Base-by-base conservation (phyloP, 352 stramenopile species). In the Phytophthora megakarya region DNA sequence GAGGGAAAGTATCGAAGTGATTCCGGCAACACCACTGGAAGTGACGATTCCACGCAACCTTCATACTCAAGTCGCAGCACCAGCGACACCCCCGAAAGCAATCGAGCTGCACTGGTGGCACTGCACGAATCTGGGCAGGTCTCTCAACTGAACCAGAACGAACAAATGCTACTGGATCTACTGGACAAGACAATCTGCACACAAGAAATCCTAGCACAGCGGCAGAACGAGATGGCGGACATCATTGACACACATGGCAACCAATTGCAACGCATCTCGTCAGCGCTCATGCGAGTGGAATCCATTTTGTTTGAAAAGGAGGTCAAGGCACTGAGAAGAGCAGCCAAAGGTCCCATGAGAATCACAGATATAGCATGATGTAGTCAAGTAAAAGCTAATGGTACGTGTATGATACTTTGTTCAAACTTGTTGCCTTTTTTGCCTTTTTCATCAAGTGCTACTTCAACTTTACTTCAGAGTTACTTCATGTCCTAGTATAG, bases 121-220 rank as follows among this genome's bases (percentile, higher is more conserved):
- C 21, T 65, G 10, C 68, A 72, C 28, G 47, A 80, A 25, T 52
- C 72, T 10, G 56, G 32, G 1, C 61, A 81, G n/a, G 46, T 54
- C 0, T 79, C 73, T 4, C 62, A 70, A 37, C 57, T 88, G 22
- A 89, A 92, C 50, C 58, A 80, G 48, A 88, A 89, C 30, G 78
- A 89, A 49, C 80, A 82, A 56, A 77, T 89, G 74, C 79, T 93
- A 67, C 67, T 90, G 50, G 80, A 90, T 38, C 62, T 93, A 30
- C 69, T 93, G 23, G 81, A 90, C 68, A 86, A 87, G 57, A 93
- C 84, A 16, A 91, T 93, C 55, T 81, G 70, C 21, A 93, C 84
- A 3, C 84, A 93, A 47, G 80, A 90, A 52, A 78, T 93, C 43
- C 72, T 93, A n/a, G 81, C 82, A 0, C 75, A 82, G 21, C 81